Conservation (phyloP, 2,329 filamentous ascomycete species). For the Trichophyton verrucosum region DNA sequence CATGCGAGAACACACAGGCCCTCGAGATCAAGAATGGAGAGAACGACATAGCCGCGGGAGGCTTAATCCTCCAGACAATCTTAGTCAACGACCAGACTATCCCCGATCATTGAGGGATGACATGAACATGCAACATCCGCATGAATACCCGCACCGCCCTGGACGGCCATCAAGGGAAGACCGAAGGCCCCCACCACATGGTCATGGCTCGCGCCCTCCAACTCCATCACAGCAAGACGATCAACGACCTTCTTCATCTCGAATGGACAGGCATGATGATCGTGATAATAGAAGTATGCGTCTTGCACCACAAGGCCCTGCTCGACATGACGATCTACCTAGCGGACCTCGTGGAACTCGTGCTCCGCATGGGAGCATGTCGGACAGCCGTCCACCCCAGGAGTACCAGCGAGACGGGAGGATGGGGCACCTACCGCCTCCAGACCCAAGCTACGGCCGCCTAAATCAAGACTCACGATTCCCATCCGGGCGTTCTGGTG, state of each 20-base stretch:
- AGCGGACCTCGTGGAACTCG: constrained; percentile 38
- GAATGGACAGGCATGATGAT: constrained; percentile 21
- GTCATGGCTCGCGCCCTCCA: constrained; percentile 14
- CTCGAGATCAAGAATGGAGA: constrained; percentile 26
- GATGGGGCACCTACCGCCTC: constrained; percentile 24
- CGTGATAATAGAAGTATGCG: constrained; percentile 27
- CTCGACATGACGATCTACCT: constrained; percentile 37
- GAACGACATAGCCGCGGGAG: constrained; percentile 27
- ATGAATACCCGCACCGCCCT: constrained; percentile 8
- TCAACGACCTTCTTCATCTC: constrained; percentile 10
- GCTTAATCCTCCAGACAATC: constrained; percentile 19
- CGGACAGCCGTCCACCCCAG: constrained; percentile 15
- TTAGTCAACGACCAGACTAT: constrained; percentile 14
- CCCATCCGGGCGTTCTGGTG: constrained; percentile 28
- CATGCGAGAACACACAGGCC: constrained; percentile 24
- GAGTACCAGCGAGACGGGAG: constrained; percentile 24
- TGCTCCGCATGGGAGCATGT: constrained; percentile 21
- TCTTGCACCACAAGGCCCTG: constrained; percentile 14
- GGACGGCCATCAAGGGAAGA: constrained; percentile 12
- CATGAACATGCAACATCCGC: constrained; percentile 4
- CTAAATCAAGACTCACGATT: constrained; percentile 31
- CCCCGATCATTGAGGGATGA: constrained; percentile 8
- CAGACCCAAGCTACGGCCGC: constrained; percentile 37
- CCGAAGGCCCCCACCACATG: constrained; percentile 10
- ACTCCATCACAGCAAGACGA: constrained; percentile 13